Conservation (phyloP, 345 rosid genomes). For the Rhodomyrtus tomentosa region DNA sequence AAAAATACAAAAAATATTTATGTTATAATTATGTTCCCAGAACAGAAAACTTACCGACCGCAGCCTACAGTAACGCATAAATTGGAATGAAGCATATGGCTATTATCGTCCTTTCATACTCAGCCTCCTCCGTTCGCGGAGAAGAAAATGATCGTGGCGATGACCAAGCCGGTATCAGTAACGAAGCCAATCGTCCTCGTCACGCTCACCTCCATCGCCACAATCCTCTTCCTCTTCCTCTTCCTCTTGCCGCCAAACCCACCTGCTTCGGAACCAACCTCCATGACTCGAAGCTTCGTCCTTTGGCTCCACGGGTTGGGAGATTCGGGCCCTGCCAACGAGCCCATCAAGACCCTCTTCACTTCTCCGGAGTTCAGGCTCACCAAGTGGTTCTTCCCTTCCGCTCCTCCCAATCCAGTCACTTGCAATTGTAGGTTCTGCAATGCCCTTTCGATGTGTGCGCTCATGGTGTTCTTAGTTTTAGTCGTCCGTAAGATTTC, state of each 20-base stretch:
- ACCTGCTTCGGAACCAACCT: slow-evolving; percentile 5
- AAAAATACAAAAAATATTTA: too few species aligned
- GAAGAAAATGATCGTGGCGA: neutral
- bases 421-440: slow-evolving; percentile 53
- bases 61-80: neutral
- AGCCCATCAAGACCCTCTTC: slow-evolving; percentile 64
- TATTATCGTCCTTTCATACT: neutral
- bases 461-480: neutral
- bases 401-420: slow-evolving; percentile 63
- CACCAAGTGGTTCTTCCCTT: slow-evolving; percentile 80
- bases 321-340: slow-evolving; percentile 85
- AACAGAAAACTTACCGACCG: too few species aligned
- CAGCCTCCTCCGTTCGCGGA: neutral
- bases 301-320: slow-evolving; percentile 89
- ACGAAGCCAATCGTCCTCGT: slow-evolving; percentile 2
- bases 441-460: neutral
- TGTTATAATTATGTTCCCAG: too few species aligned
- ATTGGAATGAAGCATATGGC: neutral
- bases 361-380: slow-evolving; percentile 39
- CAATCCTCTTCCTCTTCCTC: slow-evolving; percentile 19
- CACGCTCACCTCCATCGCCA: slow-evolving; percentile 9
- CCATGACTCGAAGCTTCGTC: slow-evolving; percentile 52
- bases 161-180: neutral
- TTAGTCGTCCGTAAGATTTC: neutral
- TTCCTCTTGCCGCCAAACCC: slow-evolving; percentile 15